Base-by-base conservation (phyloP, 1,284 basidiomycete species). In the Rhizopogon parksii region DNA sequence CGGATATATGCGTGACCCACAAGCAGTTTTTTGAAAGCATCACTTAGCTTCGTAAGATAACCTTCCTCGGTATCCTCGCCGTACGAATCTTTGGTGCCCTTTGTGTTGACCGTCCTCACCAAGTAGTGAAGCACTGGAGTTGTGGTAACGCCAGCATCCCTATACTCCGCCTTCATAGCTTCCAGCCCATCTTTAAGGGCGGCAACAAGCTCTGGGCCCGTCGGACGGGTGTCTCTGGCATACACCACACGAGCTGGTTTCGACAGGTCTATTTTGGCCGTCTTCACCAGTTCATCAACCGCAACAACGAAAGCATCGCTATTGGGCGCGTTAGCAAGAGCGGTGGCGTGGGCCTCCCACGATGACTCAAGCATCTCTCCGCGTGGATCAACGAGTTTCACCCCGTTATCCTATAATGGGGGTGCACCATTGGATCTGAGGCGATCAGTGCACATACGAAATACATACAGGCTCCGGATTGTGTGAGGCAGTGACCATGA, bases 401-500 rank as follows among this genome's bases (percentile, higher is more conserved):
- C 92, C 34, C 96, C 96, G 68, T 99, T 99, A 69, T 99, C 96
- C 91, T 97, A 61, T 6, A 42, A 7, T 25, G 34, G n/a, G 24
- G 12, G 30, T 38, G n/a, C 38, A 25, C 2, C 40, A 17, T 49
- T 50, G 40, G 34, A 51, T 32, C 48, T 45, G 17, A 40, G 50
- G 34, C 24, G 47, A 45, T 37, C 49, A 47, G 46, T 17, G 15
- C 12, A 35, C 42, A 19, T 7, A 50, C 46, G 46, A 9, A 24
- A 49, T 43, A 68, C 78, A 59, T 61, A 95, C 94, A 62, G 84
- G 79, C 67, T 95, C 95, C 15, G 95, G 95, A 68, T 99, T 99
- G 71, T 99, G 96, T 21, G 93, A 96, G 3, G 96, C 96, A 36
- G 96, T 99, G 62, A 99, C 88, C 96, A 99, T 99, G 19, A 99